These are phyloP conservation scores for Cercospora sp. DNA, from an alignment of 2,329 filamentous ascomycete species.

Conservation along the genomic window DNA sequence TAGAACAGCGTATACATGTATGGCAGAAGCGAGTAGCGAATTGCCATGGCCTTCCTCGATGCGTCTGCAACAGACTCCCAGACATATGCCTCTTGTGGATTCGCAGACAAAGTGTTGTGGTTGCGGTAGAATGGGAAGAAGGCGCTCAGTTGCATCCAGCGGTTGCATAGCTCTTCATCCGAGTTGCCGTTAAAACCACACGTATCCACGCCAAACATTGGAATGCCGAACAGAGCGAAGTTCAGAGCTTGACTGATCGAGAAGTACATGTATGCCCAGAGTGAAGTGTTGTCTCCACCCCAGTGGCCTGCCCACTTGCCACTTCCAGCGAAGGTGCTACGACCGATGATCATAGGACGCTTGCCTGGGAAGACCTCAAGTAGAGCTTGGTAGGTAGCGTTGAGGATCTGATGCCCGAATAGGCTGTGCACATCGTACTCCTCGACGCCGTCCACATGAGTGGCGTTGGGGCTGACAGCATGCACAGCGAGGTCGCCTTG, in stretches of 20 bases:
- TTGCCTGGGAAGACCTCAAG: conserved; percentile 63
- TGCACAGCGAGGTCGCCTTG: conserved; percentile 71
- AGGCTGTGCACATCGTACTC: conserved; percentile 86
- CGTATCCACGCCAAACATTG: conserved; percentile 72
- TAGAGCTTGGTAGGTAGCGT: conserved; percentile 73
- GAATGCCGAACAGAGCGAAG: conserved; percentile 72
- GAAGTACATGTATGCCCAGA: conserved; percentile 73
- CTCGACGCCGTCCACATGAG: conserved; percentile 67
- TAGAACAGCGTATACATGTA: conserved; percentile 77
- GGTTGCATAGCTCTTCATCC: conserved; percentile 32
- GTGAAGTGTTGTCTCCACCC: conserved; percentile 66
- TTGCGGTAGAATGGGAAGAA: conserved; percentile 80
- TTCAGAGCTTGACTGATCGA: conserved; percentile 75
- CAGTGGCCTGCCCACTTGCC: conserved; percentile 78
- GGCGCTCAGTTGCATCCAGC: conserved; percentile 49
- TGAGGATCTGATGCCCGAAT: conserved; percentile 72
- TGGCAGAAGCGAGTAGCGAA: conserved; percentile 69
- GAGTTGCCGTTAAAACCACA: conserved; percentile 50
- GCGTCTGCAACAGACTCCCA: conserved; percentile 68
- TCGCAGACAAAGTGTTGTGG: conserved; percentile 65
- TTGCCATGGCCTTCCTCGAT: conserved; percentile 64
- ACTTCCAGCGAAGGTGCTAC: conserved; percentile 75
- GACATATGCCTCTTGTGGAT: conserved; percentile 68
- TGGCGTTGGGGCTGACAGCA: conserved; percentile 74
- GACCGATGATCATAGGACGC: conserved; percentile 80